phyloP scores from a whole-genome alignment of 2,329 filamentous ascomycete species.

The Ophiostoma piceae region DNA sequence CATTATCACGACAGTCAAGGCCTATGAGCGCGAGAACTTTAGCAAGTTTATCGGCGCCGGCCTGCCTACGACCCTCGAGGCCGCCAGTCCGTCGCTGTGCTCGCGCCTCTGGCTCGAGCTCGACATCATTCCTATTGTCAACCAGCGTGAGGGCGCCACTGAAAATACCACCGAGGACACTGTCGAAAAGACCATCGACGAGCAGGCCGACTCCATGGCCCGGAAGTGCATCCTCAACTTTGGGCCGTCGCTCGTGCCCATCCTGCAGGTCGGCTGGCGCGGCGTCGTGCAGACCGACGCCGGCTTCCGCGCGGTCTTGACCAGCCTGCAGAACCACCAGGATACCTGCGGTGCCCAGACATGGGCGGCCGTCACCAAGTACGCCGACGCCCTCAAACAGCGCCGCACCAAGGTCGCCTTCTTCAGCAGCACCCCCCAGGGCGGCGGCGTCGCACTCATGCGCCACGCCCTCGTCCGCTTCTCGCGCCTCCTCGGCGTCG shows the following conservation, averaged over 20 bases:
- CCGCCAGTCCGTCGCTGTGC: slow-evolving; percentile 59
- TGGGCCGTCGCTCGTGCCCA: slow-evolving; percentile 64
- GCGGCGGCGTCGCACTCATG: slow-evolving; percentile 80
- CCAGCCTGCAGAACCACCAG: slow-evolving; percentile 52
- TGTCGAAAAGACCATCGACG: slow-evolving; percentile 60
- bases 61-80: slow-evolving; percentile 55
- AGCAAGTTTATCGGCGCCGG: slow-evolving; percentile 72
- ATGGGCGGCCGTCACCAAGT: slow-evolving; percentile 61
- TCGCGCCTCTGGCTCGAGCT: slow-evolving; percentile 70
- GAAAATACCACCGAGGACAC: slow-evolving; percentile 33
- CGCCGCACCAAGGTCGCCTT: slow-evolving; percentile 67
- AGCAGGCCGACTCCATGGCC: slow-evolving; percentile 76
- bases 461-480: slow-evolving; percentile 72
- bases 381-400: slow-evolving; percentile 56
- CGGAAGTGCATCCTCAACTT: slow-evolving; percentile 74
- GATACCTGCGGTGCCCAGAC: slow-evolving; percentile 56
- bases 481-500: slow-evolving; percentile 58
- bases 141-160: slow-evolving; percentile 39
- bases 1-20: slow-evolving; percentile 51
- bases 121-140: slow-evolving; percentile 67
- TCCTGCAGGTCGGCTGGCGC: slow-evolving; percentile 61
- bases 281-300: slow-evolving; percentile 68
- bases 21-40: slow-evolving; percentile 60
- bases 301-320: slow-evolving; percentile 57
- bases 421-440: slow-evolving; percentile 75